Evolutionary conservation across 169 alveolate species (phyloP), one percentile per base, ranked within the genome.

Genomic region (Plasmodium malariae): DNA sequence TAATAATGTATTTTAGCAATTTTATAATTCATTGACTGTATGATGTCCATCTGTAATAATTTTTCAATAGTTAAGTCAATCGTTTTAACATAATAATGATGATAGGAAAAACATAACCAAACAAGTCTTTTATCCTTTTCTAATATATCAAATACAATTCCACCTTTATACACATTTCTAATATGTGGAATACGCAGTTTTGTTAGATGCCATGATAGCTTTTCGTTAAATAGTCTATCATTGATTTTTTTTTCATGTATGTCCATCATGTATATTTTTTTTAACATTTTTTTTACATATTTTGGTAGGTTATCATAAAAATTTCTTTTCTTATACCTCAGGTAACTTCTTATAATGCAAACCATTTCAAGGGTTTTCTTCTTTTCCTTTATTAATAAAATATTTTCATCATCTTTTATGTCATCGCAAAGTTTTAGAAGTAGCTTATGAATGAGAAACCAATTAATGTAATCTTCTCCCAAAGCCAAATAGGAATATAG

Each of bases 101-200:
- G 96, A 34, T 93, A 93, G 3, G 96, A 93, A 51, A 92, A 92
- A 78, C 96, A 93, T 49, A 92, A 67, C 96, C 96, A 93, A 0
- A 93, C 96, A 24, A 93, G 74, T 62, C 86, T 91, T 57, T 88
- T 91, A 37, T 71, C 92, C 54, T 80, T 85, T 80, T 93, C 96
- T 71, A 93, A 51, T 6, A 93, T 88, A 76, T 93, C 96, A 49
- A 93, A 71, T 70, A 83, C 45, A 5, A 93, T 76, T 37, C 96
- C 96, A 57, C 92, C 92, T 63, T 60, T 83, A 59, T 88, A 69
- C 12, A 73, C 76, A 67, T 80, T 89, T 28, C 74, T 51, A 5
- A 88, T 93, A 73, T 88, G 94, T 6, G 94, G 69, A 12, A 93
- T 93, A 5, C 95, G 87, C 26, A 93, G 83, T 76, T 92, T 93